A percentile compares a stretch with the other conserved stretches of the same genome.
phyloP scores from a whole-genome alignment of 129 eudicot genomes.

The Oenanthe sinensis region DNA sequence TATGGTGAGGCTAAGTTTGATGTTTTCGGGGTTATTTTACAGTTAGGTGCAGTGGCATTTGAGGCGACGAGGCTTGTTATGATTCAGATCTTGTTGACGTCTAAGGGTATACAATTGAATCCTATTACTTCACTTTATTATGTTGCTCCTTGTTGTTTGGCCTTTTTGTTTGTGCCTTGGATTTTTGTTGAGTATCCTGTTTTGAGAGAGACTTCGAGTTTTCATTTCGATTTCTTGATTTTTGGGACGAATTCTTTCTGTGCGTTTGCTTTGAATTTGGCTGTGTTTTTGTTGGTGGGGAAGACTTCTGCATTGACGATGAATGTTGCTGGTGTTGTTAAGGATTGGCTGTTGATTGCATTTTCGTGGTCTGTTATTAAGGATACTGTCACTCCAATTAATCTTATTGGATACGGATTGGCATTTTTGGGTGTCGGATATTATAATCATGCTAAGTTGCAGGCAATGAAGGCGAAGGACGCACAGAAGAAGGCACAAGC shows the following conservation, averaged over 20 bases:
- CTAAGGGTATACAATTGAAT: slow-evolving; percentile 49
- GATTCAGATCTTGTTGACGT: slow-evolving; percentile 51
- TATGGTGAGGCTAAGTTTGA: slow-evolving; percentile 8
- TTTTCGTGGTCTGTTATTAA: slow-evolving; percentile 81
- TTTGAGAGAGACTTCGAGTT: slow-evolving; percentile 24
- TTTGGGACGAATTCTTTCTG: slow-evolving; percentile 60
- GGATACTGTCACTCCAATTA: slow-evolving; percentile 58
- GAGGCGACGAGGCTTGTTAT: slow-evolving; percentile 46
- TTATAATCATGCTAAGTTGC: slow-evolving; percentile 49
- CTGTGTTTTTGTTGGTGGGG: slow-evolving; percentile 63
- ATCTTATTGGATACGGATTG: slow-evolving; percentile 57
- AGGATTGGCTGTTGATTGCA: slow-evolving; percentile 66
- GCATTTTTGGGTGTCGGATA: slow-evolving; percentile 64
- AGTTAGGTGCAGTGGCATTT: slow-evolving; percentile 2
- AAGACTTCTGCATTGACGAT: slow-evolving; percentile 90
- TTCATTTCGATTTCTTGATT: slow-evolving; percentile 35
- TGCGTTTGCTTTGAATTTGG: slow-evolving; percentile 61
- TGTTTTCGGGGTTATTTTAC: slow-evolving; percentile 8
- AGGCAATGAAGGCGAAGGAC: slow-evolving; percentile 49
- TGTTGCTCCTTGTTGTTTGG: slow-evolving; percentile 57
- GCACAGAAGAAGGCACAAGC: slow-evolving; percentile 27
- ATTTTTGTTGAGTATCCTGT: slow-evolving; percentile 47
- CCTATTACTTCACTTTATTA: slow-evolving; percentile 57
- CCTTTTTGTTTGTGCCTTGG: slow-evolving; percentile 50
- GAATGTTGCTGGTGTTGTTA: slow-evolving; percentile 77